phyloP scores from a whole-genome alignment of 2,329 filamentous ascomycete genomes.

The Paracoccidioides brasiliensis region DNA sequence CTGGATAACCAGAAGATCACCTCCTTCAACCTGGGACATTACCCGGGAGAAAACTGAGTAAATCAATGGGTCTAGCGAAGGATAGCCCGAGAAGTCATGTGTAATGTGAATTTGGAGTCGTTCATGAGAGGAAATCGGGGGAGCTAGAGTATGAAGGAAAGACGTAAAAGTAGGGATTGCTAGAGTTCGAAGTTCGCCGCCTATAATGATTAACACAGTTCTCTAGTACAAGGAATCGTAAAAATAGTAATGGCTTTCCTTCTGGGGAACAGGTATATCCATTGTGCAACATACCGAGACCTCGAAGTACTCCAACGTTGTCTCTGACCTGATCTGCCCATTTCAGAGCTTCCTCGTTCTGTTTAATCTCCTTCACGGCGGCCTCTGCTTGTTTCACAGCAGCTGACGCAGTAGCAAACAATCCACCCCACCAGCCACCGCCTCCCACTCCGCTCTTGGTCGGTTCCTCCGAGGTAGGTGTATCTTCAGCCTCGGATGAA shows the following conservation, averaged over 20 bases:
- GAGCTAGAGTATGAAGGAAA: slow-evolving; percentile 86
- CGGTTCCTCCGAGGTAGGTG: slow-evolving; percentile 43
- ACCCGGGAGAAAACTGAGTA: slow-evolving; percentile 85
- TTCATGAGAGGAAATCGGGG: slow-evolving; percentile 93
- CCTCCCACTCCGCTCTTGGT: slow-evolving; percentile 39
- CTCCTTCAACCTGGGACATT: slow-evolving; percentile 98
- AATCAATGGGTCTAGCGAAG: slow-evolving; percentile 82
- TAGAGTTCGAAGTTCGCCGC: slow-evolving; percentile 71
- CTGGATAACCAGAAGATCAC: slow-evolving; percentile 86
- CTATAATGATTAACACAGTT: slow-evolving; percentile 33
- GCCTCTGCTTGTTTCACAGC: slow-evolving; percentile 81
- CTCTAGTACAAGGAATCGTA: slow-evolving; percentile 4
- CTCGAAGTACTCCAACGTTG: slow-evolving; percentile 66
- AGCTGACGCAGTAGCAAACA: slow-evolving; percentile 63
- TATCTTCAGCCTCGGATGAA: slow-evolving; percentile 31
- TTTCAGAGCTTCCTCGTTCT: slow-evolving; percentile 90
- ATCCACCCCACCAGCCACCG: slow-evolving; percentile 79
- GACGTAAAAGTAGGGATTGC: slow-evolving; percentile 91
- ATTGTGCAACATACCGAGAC: slow-evolving; percentile 47
- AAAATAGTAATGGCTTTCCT: neutral
- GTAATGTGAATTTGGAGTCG: slow-evolving; percentile 94
- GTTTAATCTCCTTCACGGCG: slow-evolving; percentile 85
- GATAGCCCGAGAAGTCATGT: slow-evolving; percentile 89
- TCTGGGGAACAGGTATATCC: neutral
- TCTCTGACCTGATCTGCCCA: slow-evolving; percentile 91